Evolutionary conservation across 345 rosid species (phyloP).

Genomic region (Gossypium stocksii): DNA sequence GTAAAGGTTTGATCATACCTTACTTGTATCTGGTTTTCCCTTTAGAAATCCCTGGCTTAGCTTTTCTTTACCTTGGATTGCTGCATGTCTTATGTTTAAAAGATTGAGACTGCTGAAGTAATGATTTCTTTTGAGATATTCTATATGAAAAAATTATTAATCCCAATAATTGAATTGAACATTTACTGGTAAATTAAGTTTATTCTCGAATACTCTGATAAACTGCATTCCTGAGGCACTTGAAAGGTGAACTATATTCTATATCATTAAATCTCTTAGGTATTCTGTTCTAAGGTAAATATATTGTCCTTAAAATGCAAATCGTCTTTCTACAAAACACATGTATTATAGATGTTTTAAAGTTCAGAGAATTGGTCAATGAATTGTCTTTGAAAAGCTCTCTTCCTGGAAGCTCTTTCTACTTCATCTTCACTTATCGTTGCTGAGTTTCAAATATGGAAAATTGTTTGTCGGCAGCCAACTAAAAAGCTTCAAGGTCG

Average conservation of each 20-base stretch:
- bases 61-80: not conserved
- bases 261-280: not conserved
- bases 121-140: not conserved
- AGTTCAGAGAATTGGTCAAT: not conserved
- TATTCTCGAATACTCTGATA: not conserved
- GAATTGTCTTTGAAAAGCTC: not conserved
- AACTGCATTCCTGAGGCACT: not conserved
- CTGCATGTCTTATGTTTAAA: constrained; percentile 3
- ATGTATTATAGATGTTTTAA: not conserved
- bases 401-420: not conserved
- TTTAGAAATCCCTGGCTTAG: not conserved
- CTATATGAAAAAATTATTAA: not conserved
- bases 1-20: constrained; percentile 46
- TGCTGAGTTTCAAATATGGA: constrained; percentile 9
- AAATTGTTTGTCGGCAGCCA: constrained; percentile 41
- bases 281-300: not conserved
- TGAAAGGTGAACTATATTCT: not conserved
- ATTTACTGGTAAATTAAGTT: not conserved
- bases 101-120: constrained; percentile 3
- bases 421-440: not conserved
- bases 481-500: constrained; percentile 38
- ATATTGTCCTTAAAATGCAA: not conserved
- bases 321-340: not conserved
- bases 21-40: not conserved
- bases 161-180: not conserved